A percentile compares a stretch with the other conserved stretches of the same genome.
Evolutionary conservation across 768 basidiomycete genomes (phyloP).

Genomic region (Lactifluus rugatus): DNA sequence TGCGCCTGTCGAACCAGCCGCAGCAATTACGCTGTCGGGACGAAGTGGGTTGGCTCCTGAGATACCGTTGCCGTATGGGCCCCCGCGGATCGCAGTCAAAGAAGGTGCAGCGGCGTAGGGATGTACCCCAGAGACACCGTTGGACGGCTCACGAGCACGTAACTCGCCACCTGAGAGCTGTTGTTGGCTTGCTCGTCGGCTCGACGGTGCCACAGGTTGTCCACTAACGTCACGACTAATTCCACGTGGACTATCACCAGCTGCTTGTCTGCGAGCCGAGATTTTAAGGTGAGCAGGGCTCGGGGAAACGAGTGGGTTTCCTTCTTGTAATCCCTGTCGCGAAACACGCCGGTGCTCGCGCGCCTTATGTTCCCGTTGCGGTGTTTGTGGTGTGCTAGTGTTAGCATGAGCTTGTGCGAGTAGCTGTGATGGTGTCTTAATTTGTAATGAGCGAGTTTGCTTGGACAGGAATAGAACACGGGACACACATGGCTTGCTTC

Average conservation of each 20-base stretch:
- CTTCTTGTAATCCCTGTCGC: constrained; percentile 44
- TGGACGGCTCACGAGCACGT: constrained; percentile 35
- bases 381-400: constrained; percentile 44
- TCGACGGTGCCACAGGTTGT: constrained; percentile 56
- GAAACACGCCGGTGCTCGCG: constrained; percentile 39
- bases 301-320: constrained; percentile 51
- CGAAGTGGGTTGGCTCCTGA: constrained; percentile 24
- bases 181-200: constrained; percentile 60
- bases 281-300: constrained; percentile 57
- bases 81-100: constrained; percentile 44
- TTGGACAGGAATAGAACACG: neutral
- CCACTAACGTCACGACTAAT: constrained; percentile 43
- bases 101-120: constrained; percentile 64
- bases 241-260: constrained; percentile 42
- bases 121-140: constrained; percentile 32
- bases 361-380: constrained; percentile 42
- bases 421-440: constrained; percentile 35
- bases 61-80: constrained; percentile 44
- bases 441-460: neutral
- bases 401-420: constrained; percentile 47
- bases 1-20: constrained; percentile 28
- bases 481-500: constrained; percentile 71
- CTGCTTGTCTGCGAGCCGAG: constrained; percentile 37
- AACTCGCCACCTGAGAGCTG: constrained; percentile 25
- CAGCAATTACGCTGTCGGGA: constrained; percentile 27